Conservation (phyloP, 495 filamentous ascomycete genomes). For the Cenococcum geophilum region DNA sequence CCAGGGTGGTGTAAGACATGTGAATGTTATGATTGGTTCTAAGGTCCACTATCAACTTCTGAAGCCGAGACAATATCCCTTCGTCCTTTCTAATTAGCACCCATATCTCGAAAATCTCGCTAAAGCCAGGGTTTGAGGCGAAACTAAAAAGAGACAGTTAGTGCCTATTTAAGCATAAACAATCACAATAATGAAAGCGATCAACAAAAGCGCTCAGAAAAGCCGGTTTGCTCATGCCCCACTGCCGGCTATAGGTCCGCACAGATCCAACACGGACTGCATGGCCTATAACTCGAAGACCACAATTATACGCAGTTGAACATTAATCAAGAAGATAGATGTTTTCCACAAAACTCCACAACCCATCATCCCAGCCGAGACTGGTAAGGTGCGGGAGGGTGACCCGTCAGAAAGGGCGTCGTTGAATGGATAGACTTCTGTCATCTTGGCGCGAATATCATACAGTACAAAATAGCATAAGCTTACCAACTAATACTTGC, state of each 20-base stretch:
- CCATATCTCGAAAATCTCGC: too few species aligned
- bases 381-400: constrained; percentile 74
- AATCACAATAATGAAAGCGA: neutral
- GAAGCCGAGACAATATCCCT: too few species aligned
- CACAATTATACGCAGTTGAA: constrained; percentile 38
- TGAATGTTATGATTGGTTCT: too few species aligned
- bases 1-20: too few species aligned
- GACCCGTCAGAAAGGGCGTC: constrained; percentile 66
- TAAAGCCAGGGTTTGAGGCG: neutral
- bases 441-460: constrained; percentile 65
- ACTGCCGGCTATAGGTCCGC: constrained; percentile 44
- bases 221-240: constrained; percentile 61
- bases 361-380: constrained; percentile 65
- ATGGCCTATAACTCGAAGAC: constrained; percentile 48
- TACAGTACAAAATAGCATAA: neutral
- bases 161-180: neutral
- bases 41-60: too few species aligned
- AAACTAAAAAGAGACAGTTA: neutral
- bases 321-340: constrained; percentile 11
- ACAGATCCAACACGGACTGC: constrained; percentile 53
- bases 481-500: constrained; percentile 9
- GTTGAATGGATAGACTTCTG: constrained; percentile 99
- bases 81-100: too few species aligned
- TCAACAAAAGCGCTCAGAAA: constrained; percentile 48
- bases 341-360: constrained; percentile 63